phyloP scores from a whole-genome alignment of 208 protist species.

The Acanthamoeba pearcei region DNA sequence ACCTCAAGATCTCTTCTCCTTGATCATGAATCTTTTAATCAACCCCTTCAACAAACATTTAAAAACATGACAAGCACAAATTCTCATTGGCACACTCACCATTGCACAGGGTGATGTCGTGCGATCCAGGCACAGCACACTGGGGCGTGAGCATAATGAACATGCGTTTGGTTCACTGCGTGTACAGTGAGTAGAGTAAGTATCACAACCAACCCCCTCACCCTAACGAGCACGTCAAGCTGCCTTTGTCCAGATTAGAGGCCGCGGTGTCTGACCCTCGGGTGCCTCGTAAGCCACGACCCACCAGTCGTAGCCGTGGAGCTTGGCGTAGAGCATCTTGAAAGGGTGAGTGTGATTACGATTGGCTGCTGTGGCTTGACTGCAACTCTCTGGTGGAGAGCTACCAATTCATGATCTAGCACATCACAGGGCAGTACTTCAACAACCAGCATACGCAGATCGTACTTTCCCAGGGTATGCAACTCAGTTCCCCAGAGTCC shows the following conservation, averaged over 20 bases:
- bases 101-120: not conserved
- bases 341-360: not conserved
- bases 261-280: no score
- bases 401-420: not conserved
- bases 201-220: no score
- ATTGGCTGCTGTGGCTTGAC: not conserved
- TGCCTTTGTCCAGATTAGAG: no score
- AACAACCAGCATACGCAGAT: not conserved
- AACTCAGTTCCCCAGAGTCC: not conserved
- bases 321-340: not conserved
- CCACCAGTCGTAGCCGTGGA: not conserved
- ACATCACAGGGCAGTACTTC: not conserved
- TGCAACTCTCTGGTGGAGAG: not conserved
- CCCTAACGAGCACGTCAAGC: no score
- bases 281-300: not conserved
- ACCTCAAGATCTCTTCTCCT: no score
- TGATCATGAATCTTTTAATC: no score
- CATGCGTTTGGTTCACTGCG: no score
- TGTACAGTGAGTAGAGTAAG: no score
- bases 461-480: not conserved
- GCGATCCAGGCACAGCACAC: not conserved
- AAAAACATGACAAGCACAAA: no score
- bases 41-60: no score
- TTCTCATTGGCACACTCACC: no score
- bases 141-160: not conserved